These are phyloP conservation scores for Cicer judaicum DNA, from an alignment of 306 rosid genomes.

Conservation along the genomic window DNA sequence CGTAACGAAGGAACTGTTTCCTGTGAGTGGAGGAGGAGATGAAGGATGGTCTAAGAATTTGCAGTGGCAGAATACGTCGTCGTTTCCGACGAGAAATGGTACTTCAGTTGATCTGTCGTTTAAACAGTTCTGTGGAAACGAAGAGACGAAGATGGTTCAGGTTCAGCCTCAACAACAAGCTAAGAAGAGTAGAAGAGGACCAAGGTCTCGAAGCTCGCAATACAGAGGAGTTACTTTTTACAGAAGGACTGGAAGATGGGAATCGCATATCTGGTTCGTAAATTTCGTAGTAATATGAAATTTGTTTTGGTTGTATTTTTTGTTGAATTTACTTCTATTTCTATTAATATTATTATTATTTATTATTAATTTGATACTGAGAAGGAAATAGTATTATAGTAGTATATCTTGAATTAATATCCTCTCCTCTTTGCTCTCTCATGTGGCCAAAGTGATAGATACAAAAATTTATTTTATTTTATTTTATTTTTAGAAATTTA, in stretches of 20 bases:
- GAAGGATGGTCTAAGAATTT: constrained; percentile 52
- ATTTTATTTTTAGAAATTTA: too few species aligned
- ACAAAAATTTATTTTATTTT: too few species aligned
- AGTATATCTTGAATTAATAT: too few species aligned
- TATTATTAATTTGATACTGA: not conserved
- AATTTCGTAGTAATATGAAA: constrained; percentile 30
- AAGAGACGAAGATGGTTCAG: constrained; percentile 53
- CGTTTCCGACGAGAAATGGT: constrained; percentile 55
- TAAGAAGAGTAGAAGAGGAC: constrained; percentile 77
- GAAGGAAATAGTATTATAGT: constrained; percentile 6
- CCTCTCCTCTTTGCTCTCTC: too few species aligned
- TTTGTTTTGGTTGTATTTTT: not conserved
- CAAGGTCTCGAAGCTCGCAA: constrained; percentile 98
- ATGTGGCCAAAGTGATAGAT: too few species aligned
- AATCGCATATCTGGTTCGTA: constrained; percentile 95
- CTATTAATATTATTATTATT: not conserved
- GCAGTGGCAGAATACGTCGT: constrained; percentile 56
- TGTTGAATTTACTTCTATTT: not conserved
- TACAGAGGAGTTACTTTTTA: constrained; percentile 97
- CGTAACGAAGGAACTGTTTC: constrained; percentile 78
- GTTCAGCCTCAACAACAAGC: constrained; percentile 52
- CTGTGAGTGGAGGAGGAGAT: constrained; percentile 45
- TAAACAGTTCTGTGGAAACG: constrained; percentile 47
- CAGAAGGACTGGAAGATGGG: constrained; percentile 99
- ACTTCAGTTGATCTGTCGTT: constrained; percentile 67